Evolutionary conservation across 176 grass and related monocot species (phyloP).

Genomic region (Triticum turgidum): DNA sequence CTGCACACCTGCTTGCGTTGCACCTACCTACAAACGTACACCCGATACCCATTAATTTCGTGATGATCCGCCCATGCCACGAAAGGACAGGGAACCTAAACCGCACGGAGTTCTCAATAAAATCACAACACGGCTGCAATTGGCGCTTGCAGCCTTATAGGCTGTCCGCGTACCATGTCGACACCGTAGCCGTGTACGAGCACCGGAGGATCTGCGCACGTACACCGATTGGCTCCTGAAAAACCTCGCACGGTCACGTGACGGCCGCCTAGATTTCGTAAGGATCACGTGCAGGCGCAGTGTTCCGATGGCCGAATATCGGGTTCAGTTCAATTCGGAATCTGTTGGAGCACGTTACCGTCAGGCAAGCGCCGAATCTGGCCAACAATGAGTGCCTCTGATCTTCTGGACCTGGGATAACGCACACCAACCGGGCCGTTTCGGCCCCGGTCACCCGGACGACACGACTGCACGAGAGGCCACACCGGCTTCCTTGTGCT

Average conservation of each 20-base stretch:
- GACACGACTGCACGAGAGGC: not conserved
- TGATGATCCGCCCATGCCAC: not conserved
- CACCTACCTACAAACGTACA: not conserved
- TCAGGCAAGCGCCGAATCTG: not conserved
- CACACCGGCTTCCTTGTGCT: not conserved
- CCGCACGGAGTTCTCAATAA: not conserved
- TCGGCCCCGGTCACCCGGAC: not conserved
- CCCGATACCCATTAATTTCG: not conserved
- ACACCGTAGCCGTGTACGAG: not conserved
- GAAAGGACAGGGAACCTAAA: not conserved
- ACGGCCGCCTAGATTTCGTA: not conserved
- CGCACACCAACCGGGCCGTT: not conserved
- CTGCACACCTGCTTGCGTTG: not conserved
- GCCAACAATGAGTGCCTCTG: not conserved
- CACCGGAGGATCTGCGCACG: not conserved
- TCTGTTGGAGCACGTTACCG: not conserved
- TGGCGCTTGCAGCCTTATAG: not conserved
- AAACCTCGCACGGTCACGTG: not conserved
- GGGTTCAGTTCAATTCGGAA: not conserved
- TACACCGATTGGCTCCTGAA: not conserved
- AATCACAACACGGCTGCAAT: not conserved
- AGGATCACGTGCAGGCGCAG: not conserved
- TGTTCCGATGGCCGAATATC: not conserved
- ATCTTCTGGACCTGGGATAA: not conserved
- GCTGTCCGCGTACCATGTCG: not conserved